These are phyloP conservation scores for Talaromyces sp. DNA, from an alignment of 2,329 filamentous ascomycete genomes.

Conservation along the genomic window DNA sequence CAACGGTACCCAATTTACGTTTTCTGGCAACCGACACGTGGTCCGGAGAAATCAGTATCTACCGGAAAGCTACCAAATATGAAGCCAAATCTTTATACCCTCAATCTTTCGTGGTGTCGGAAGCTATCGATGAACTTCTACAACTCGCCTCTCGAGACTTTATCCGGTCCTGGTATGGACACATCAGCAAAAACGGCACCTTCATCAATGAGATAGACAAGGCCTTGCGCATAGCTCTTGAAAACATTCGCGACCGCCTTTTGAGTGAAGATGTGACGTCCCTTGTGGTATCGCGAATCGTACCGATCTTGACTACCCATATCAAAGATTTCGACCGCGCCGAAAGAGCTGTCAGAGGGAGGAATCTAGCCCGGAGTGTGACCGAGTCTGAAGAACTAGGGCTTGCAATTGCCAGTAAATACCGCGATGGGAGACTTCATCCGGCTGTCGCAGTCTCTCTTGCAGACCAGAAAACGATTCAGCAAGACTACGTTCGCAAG, in stretches of 20 bases:
- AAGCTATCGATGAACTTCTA: constrained; percentile 75
- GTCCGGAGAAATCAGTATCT: constrained; percentile 65
- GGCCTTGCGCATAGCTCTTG: constrained; percentile 70
- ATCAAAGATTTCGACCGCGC: constrained; percentile 89
- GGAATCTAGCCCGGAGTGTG: constrained; percentile 80
- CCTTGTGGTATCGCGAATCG: constrained; percentile 73
- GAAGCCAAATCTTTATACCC: constrained; percentile 68
- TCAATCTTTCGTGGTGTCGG: constrained; percentile 73
- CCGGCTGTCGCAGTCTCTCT: constrained; percentile 79
- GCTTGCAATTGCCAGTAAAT: constrained; percentile 92
- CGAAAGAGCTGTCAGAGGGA: constrained; percentile 80
- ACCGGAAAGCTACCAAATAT: constrained; percentile 67
- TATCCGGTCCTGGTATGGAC: constrained; percentile 81
- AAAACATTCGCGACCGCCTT: constrained; percentile 69
- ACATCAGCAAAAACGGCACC: constrained; percentile 75
- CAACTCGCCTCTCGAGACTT: constrained; percentile 78
- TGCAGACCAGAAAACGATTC: constrained; percentile 77
- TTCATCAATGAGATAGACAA: constrained; percentile 88
- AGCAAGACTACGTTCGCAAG: constrained; percentile 84
- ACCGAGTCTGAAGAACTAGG: constrained; percentile 97
- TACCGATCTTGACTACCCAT: constrained; percentile 85
- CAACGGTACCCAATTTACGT: constrained; percentile 46
- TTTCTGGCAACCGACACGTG: constrained; percentile 67
- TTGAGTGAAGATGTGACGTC: constrained; percentile 79
- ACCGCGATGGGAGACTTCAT: constrained; percentile 83